phyloP scores from a whole-genome alignment of 805 yeast species.

The Teunomyces aglyptinius region DNA sequence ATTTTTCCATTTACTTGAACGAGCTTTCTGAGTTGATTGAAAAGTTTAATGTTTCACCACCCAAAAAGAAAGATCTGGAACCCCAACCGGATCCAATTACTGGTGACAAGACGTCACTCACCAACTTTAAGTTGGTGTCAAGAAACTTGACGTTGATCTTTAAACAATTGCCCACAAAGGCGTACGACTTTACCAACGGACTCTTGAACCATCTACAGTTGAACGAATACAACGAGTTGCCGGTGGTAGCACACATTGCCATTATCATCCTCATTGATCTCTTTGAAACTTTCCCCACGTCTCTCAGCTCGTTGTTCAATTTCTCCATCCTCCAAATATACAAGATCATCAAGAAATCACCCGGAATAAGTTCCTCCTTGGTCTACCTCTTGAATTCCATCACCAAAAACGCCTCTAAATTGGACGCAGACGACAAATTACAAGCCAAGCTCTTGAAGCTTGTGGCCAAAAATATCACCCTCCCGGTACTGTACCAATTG shows the following conservation, averaged over 20 bases:
- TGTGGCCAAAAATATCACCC: slow-evolving; percentile 26
- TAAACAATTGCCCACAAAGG: slow-evolving; percentile 30
- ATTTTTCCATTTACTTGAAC: slow-evolving; percentile 12
- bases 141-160: slow-evolving; percentile 26
- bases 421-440: slow-evolving; percentile 40
- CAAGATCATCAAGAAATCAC: slow-evolving; percentile 37
- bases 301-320: slow-evolving; percentile 33
- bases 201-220: slow-evolving; percentile 26
- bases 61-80: slow-evolving; percentile 7
- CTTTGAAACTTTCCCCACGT: slow-evolving; percentile 36
- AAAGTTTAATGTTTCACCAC: slow-evolving; percentile 16
- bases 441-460: slow-evolving; percentile 36
- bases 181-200: slow-evolving; percentile 37
- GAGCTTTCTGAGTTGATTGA: slow-evolving; percentile 28
- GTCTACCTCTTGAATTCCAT: slow-evolving; percentile 31
- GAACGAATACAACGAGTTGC: slow-evolving; percentile 15
- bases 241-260: slow-evolving; percentile 21
- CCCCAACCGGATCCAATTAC: neutral
- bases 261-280: slow-evolving; percentile 36
- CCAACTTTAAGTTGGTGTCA: slow-evolving; percentile 25
- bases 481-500: slow-evolving; percentile 18
- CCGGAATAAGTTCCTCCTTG: slow-evolving; percentile 23
- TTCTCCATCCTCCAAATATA: slow-evolving; percentile 36
- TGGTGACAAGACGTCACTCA: slow-evolving; percentile 2
- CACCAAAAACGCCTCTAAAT: slow-evolving; percentile 33